These are phyloP conservation scores for Stagonosporopsis chrysanthemi DNA, from an alignment of 2,329 filamentous ascomycete species.

Conservation along the genomic window DNA sequence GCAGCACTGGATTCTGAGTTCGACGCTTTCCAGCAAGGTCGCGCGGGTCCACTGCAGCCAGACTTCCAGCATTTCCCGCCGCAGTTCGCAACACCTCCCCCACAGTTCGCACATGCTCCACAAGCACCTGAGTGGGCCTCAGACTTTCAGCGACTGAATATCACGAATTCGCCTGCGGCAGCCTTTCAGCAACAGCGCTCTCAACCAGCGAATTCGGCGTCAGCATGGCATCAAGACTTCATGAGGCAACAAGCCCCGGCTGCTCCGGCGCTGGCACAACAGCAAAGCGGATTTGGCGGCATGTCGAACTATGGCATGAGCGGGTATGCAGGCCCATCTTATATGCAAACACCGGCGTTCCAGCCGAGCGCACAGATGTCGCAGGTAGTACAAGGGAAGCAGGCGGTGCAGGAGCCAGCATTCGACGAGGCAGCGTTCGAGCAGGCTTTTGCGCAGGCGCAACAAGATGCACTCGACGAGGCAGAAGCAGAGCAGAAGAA, in stretches of 20 bases:
- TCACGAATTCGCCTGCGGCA: constrained; percentile 52
- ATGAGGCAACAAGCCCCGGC: constrained; percentile 51
- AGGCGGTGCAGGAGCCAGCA: constrained; percentile 47
- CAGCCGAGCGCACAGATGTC: constrained; percentile 31
- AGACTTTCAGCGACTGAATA: constrained; percentile 59
- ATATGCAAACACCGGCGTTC: constrained; percentile 32
- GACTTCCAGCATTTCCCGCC: constrained; percentile 47
- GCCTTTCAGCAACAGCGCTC: constrained; percentile 57
- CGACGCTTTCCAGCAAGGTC: constrained; percentile 70
- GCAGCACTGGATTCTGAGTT: constrained; percentile 70
- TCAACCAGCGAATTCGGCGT: constrained; percentile 38
- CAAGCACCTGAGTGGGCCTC: constrained; percentile 56
- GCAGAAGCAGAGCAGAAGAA: constrained; percentile 23
- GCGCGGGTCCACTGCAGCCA: constrained; percentile 48
- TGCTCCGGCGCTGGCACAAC: constrained; percentile 37
- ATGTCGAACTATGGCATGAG: constrained; percentile 41
- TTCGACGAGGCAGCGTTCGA: constrained; percentile 66
- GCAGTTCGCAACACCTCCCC: constrained; percentile 51
- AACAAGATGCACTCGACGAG: constrained; percentile 49
- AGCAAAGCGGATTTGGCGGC: constrained; percentile 37
- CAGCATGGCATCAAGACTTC: constrained; percentile 70
- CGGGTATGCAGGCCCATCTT: constrained; percentile 35
- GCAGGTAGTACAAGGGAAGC: constrained; percentile 43
- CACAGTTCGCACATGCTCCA: constrained; percentile 43
- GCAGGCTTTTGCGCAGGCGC: constrained; percentile 60